Conservation (phyloP, 331 rosid genomes). For the Quercus phellos region DNA sequence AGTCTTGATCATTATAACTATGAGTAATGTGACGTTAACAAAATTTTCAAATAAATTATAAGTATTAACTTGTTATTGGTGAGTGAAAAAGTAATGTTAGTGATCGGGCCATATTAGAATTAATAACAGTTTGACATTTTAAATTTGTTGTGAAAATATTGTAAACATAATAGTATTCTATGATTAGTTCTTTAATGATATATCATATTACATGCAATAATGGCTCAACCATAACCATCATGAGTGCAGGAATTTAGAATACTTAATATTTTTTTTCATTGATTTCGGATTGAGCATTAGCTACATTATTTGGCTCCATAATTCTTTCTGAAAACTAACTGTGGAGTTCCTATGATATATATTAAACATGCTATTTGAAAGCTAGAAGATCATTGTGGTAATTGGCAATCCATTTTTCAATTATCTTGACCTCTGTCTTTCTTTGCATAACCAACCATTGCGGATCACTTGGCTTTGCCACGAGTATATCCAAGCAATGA, state of each 20-base stretch:
- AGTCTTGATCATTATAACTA: not conserved
- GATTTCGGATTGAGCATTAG: too few species aligned
- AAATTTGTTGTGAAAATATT: too few species aligned
- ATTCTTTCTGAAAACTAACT: not conserved
- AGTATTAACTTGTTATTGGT: too few species aligned
- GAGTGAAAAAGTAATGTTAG: too few species aligned
- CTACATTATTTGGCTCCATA: not conserved
- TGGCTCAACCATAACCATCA: too few species aligned
- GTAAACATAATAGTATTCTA: too few species aligned
- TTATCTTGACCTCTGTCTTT: constrained; percentile 34
- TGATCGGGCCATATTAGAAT: fast-evolving
- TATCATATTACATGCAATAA: not conserved
- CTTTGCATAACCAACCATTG: constrained; percentile 68
- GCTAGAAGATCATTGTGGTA: constrained; percentile 45
- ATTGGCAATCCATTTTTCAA: constrained; percentile 48
- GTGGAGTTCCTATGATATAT: not conserved
- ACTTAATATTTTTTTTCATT: too few species aligned
- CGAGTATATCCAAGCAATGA: constrained; percentile 60
- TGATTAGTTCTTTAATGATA: not conserved
- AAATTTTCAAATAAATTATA: too few species aligned
- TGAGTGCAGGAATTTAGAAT: too few species aligned
- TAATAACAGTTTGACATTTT: too few species aligned
- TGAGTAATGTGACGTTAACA: too few species aligned
- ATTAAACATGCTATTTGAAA: constrained; percentile 1
- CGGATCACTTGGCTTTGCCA: constrained; percentile 44